Evolutionary conservation across 2,329 filamentous ascomycete genomes (phyloP), one percentile per base, ranked within the genome.

Genomic region (Cryphonectria naterciae): DNA sequence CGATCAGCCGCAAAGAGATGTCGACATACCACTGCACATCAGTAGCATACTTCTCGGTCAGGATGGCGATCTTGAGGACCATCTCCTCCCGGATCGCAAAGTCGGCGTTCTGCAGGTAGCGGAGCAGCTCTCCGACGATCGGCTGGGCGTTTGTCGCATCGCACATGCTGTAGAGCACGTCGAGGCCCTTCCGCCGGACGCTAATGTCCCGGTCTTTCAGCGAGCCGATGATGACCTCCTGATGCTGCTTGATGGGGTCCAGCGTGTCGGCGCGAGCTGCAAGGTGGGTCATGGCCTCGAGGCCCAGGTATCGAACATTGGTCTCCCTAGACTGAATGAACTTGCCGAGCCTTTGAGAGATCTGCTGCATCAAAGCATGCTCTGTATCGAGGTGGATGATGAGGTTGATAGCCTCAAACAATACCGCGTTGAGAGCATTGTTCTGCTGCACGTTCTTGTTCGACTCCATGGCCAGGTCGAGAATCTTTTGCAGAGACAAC

Each of bases 1-100:
- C 94, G 71, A 99, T 95, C 67, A 99, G 88, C 69, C 95, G 91
- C 75, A 99, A 86, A 15, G 96, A 97, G 75, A 98, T 98, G 79
- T 99, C 95, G 73, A 99, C 97, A 80, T 99, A 99, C 96, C 96
- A 99, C 83, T 98, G 95, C 28, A 97, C 93, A 78, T 99, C 96
- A 0, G 95, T 98, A 35, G 96, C 96, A 79, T 99, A 99, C 79
- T 98, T 98, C 80, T 99, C 96, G 0, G 97, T 98, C 74, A 99
- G 82, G 77, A 99, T 99, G 67, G 96, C 96, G 81, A 99, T 97
- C 83, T 99, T 99, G 74, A 99, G 86, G 4, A 98, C 96, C 96
- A 99, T 99, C 81, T 99, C 96, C 83, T 99, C 97, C 74, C 97
- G 90, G 77, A 99, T 98, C 6, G 95, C 95, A 80, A 97, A 99